Evolutionary conservation across 495 filamentous ascomycete species (phyloP).

Genomic region (Hapsidospora chrysogenum): DNA sequence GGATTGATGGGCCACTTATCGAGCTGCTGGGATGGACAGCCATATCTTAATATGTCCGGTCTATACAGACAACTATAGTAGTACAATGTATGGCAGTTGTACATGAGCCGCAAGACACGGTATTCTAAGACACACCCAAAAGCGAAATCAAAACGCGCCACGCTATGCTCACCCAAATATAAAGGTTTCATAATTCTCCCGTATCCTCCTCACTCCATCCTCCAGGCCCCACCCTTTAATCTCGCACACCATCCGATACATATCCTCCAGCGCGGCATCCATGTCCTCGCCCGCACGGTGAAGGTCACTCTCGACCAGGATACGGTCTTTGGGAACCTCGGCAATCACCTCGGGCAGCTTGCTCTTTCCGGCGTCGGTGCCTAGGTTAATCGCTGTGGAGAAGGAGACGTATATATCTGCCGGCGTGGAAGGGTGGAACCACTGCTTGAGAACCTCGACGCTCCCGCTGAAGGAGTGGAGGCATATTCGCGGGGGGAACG

Average conservation of each 20-base stretch:
- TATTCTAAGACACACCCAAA: too few relatives aligned
- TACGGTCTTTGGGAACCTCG: constrained; percentile 53
- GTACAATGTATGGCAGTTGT: too few relatives aligned
- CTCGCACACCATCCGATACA: constrained; percentile 52
- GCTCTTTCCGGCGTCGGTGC: constrained; percentile 21
- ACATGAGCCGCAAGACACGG: too few relatives aligned
- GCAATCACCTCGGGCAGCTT: constrained; percentile 48
- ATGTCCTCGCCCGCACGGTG: constrained; percentile 72
- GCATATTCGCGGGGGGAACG: constrained; percentile 81
- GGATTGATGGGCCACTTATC: too few relatives aligned
- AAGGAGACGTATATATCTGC: constrained; percentile 78
- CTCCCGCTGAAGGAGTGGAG: constrained; percentile 86
- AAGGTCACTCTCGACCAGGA: constrained; percentile 82
- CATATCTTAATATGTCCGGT: too few relatives aligned
- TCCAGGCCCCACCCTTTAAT: constrained; percentile 64
- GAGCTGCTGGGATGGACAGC: too few relatives aligned
- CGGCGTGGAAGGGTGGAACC: constrained; percentile 57
- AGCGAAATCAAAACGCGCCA: too few relatives aligned
- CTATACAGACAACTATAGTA: too few relatives aligned
- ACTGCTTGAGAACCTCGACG: constrained; percentile 60
- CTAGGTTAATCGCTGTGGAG: constrained; percentile 68
- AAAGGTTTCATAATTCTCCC: constrained; percentile 66
- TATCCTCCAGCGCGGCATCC: constrained; percentile 61
- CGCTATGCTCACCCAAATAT: too few relatives aligned
- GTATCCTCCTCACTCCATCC: constrained; percentile 51